Evolutionary conservation across 805 yeast species (phyloP), one percentile per base, ranked within the genome.

Genomic region (Kodamaea sagamina): DNA sequence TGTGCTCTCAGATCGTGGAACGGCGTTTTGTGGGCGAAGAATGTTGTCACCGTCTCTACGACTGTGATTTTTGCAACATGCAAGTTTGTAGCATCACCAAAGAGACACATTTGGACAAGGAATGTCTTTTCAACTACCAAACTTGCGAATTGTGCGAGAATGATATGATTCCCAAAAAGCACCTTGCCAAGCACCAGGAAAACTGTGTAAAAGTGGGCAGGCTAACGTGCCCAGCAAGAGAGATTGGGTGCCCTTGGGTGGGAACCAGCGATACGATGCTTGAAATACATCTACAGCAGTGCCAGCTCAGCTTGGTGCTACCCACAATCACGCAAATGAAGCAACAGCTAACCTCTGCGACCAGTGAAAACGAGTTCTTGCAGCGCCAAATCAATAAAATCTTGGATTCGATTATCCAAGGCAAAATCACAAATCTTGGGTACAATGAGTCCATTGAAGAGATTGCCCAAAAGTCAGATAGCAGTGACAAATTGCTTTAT

Each of bases 201-300:
- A 68, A 68, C 49, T 77, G 82, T 46, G 54, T 59, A 13, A 65
- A 66, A 41, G 54, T 68, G 10, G 62, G 65, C 4, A 67, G 67
- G 39, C 53, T 70, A 11, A 58, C 59, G 39, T 78, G 83, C 47
- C 78, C 81, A 0, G 80, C 77, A 0, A 44, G 48, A 13, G 63
- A 60, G 21, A 72, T 67, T 39, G 83, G 83, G 1, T 78, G 83
- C 47, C 65, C 61, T 22, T 78, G 81, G 79, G 51, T 61, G 1
- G 74, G 73, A 0, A 55, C 53, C 25, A 67, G 54, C 31, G 59
- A 60, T 26, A 63, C 72, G 2, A 51, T 70, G 6, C 47, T 68
- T 32, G 74, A 68, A 39, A 60, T 63, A 15, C 74, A 68, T 43
- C 19, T 61, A 7, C 58, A 55, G 15, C 58, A 58, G 39, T 68